Evolutionary conservation across 2,329 filamentous ascomycete genomes (phyloP), one percentile per base, ranked within the genome.

Genomic region (Lanzia echinophila): DNA sequence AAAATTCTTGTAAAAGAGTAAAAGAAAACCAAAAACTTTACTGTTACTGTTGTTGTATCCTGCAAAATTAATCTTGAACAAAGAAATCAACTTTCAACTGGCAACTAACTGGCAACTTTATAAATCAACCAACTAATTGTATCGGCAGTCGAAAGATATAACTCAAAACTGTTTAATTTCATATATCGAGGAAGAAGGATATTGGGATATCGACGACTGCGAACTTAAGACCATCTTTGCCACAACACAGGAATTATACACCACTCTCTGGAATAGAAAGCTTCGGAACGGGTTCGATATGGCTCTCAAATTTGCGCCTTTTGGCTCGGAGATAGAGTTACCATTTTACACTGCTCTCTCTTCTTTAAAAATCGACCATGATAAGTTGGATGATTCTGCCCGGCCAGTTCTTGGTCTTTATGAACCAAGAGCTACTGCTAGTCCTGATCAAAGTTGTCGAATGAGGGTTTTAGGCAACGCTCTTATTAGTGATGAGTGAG

Each of bases 281-380:
- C 22, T 31, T n/a, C 22, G 34, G 48, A 52, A 38, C 19, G 41
- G 17, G 6, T 8, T 48, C 19, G 12, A 43, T 8, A 66, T 67
- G 66, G 63, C 66, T 53, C 76, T 88, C 69, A 82, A 86, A 74
- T 99, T 91, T 71, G 89, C 90, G 57, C 86, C 92, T 1, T 97
- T 96, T 76, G 82, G 86, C 39, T 96, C 92, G 47, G 90, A 96
- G 72, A 90, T 97, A 67, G 94, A 99, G 69, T 79, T 97, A 42
- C 89, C 90, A 43, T 99, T 99, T 72, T 99, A 96, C 69, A 87
- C 88, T 44, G 86, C 90, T 5, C 81, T 99, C n/a, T 94, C 95
- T 56, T 83, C 86, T 6, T 87, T 87, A 61, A 99, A 99, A 73
- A 90, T 99, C 68, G 90, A 97, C 70, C 86, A 95, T 79, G 94